Evolutionary conservation across 1,284 basidiomycete species (phyloP).

Genomic region (Fomitopsis betulina): DNA sequence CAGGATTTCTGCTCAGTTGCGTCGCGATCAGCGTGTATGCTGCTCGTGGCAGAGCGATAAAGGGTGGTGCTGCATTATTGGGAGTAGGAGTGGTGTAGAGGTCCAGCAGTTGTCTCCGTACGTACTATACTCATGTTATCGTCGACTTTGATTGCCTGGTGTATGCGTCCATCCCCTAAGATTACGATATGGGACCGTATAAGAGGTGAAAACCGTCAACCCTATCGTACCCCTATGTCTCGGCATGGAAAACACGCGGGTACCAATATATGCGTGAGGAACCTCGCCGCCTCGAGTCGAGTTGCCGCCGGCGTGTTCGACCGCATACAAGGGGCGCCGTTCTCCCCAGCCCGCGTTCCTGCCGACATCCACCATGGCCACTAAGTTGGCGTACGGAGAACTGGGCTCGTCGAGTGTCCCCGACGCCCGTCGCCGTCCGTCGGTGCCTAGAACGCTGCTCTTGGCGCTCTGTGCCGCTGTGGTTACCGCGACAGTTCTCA

Average conservation of each 20-base stretch:
- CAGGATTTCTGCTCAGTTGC: slow-evolving; percentile 76
- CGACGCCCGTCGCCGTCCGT: not conserved
- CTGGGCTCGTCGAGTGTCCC: not conserved
- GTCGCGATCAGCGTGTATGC: slow-evolving; percentile 71
- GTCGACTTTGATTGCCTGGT: too few species aligned
- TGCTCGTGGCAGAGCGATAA: slow-evolving; percentile 61
- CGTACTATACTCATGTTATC: not conserved
- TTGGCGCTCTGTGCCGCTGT: slow-evolving; percentile 15
- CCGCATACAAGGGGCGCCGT: not conserved
- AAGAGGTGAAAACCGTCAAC: not conserved
- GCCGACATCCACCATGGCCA: slow-evolving; percentile 5
- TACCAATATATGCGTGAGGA: not conserved
- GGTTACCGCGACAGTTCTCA: slow-evolving; percentile 16
- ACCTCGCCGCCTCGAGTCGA: not conserved
- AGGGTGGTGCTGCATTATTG: slow-evolving; percentile 54
- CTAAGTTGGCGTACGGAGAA: not conserved
- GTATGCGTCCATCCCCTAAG: not conserved
- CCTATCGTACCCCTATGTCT: not conserved
- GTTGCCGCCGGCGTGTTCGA: slow-evolving; percentile 4
- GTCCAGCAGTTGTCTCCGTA: not conserved
- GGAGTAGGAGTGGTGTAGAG: slow-evolving; percentile 42
- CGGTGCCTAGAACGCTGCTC: slow-evolving; percentile 5
- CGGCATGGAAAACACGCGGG: not conserved
- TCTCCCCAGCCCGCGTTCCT: not conserved
- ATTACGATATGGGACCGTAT: not conserved